Evolutionary conservation across 306 rosid species (phyloP).

Genomic region (Dalbergia cultrata): DNA sequence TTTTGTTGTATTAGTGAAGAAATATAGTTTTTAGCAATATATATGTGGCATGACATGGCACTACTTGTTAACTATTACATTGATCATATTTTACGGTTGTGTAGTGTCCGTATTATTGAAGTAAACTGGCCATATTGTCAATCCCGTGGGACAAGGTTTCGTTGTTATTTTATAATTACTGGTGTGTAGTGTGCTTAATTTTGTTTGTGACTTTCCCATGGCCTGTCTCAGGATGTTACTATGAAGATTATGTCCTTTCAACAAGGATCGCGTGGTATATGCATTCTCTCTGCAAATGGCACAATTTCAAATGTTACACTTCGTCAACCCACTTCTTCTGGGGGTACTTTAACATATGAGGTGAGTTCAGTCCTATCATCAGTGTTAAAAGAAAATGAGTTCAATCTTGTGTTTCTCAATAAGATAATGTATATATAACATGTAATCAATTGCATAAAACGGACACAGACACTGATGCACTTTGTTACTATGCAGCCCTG

Average conservation of each 20-base stretch:
- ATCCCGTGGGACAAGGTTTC: not conserved
- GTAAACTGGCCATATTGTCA: not conserved
- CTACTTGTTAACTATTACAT: not conserved
- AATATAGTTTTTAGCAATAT: constrained; percentile 10
- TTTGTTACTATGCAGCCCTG: not conserved
- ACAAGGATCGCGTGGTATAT: constrained; percentile 71
- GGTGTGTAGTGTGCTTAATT: constrained; percentile 22
- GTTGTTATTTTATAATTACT: constrained; percentile 8
- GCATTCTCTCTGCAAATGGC: constrained; percentile 79
- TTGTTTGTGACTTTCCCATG: constrained; percentile 39
- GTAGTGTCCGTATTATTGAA: not conserved
- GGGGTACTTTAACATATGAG: constrained; percentile 78
- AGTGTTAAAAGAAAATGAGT: constrained; percentile 33
- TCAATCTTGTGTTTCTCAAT: constrained; percentile 19
- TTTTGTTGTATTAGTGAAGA: not conserved
- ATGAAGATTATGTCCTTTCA: constrained; percentile 79
- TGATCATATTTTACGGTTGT: not conserved
- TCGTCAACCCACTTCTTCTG: constrained; percentile 70
- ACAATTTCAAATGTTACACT: constrained; percentile 76
- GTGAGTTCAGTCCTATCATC: constrained; percentile 47
- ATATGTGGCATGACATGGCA: constrained; percentile 2
- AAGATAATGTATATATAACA: constrained; percentile 17
- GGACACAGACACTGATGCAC: not conserved
- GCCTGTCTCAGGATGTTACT: constrained; percentile 61
- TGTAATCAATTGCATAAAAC: not conserved